These are phyloP conservation scores for Phaeodactylum tricornutum DNA, from an alignment of 108 stramenopile species.

Conservation along the genomic window DNA sequence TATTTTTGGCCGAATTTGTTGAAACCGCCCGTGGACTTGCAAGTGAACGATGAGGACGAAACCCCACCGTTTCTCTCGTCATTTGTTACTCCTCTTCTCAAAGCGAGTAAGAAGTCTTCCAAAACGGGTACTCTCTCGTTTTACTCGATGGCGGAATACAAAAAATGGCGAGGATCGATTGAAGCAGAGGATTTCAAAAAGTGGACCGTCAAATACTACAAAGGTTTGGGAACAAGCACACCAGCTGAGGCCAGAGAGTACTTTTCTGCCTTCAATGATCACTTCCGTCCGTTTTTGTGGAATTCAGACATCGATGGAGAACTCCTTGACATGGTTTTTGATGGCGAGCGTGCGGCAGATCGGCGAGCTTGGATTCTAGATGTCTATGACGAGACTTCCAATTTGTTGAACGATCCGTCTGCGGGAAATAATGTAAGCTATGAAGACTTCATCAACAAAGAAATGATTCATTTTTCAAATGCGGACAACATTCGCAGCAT, in stretches of 20 bases:
- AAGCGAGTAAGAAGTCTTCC: slow-evolving; percentile 48
- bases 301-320: slow-evolving; percentile 64
- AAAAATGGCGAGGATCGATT: slow-evolving; percentile 58
- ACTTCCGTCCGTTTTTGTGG: slow-evolving; percentile 70
- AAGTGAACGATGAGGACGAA: slow-evolving; percentile 6
- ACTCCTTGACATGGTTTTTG: slow-evolving; percentile 80
- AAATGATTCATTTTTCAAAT: slow-evolving; percentile 85
- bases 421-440: slow-evolving; percentile 35
- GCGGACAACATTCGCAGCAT: slow-evolving; percentile 81
- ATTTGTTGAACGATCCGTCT: slow-evolving; percentile 18
- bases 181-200: slow-evolving; percentile 27
- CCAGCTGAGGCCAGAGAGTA: slow-evolving; percentile 84
- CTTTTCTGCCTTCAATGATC: slow-evolving; percentile 59
- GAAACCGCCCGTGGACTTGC: slow-evolving; percentile 41
- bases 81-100: slow-evolving; percentile 87
- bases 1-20: slow-evolving; percentile 87
- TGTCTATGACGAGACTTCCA: slow-evolving; percentile 38
- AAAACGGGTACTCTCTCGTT: slow-evolving; percentile 48
- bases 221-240: slow-evolving; percentile 91
- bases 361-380: slow-evolving; percentile 79
- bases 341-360: slow-evolving; percentile 65
- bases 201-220: slow-evolving; percentile 89
- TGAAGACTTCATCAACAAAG: slow-evolving; percentile 85
- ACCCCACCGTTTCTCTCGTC: slow-evolving; percentile 62
- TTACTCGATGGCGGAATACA: slow-evolving; percentile 77